Conservation (phyloP, 192 early-diverging fungal species). For the Coemansia sp. region DNA sequence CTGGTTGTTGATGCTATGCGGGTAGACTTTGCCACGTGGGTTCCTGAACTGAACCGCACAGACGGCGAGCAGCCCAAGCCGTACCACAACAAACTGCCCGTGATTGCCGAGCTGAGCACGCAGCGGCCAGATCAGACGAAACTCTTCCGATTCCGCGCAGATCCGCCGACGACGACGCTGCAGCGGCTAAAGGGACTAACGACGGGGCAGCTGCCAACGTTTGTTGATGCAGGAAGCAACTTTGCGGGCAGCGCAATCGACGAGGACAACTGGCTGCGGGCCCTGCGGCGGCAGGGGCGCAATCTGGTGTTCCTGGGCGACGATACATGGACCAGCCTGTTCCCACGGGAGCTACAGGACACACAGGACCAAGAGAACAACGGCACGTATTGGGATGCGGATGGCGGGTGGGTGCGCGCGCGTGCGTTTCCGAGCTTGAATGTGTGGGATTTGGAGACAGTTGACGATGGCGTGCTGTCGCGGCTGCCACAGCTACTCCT, state of each 20-base stretch:
- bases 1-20: constrained; percentile 71
- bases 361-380: constrained; percentile 10
- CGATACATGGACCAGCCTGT: constrained; percentile 91
- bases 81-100: constrained; percentile 38
- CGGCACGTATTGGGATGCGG: constrained; percentile 1
- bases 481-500: constrained; percentile 52
- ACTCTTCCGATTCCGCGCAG: constrained; percentile 67
- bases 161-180: constrained; percentile 74
- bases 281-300: constrained; percentile 47
- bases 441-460: constrained; percentile 89
- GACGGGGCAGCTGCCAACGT: constrained; percentile 75
- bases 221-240: constrained; percentile 74
- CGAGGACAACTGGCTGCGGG: constrained; percentile 74
- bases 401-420: constrained; percentile 51
- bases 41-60: constrained; percentile 21
- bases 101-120: constrained; percentile 47
- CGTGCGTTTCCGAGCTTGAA: constrained; percentile 65
- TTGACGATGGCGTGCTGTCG: constrained; percentile 78
- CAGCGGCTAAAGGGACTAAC: constrained; percentile 77
- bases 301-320: constrained; percentile 82
- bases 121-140: constrained; percentile 53
- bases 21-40: constrained; percentile 58
- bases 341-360: constrained; percentile 58
- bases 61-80: constrained; percentile 3
- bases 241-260: constrained; percentile 72